Percentiles rank a stretch among this genome's conserved stretches.
These are phyloP conservation scores for Sonneratia alba DNA, from an alignment of 345 rosid genomes.

Conservation along the genomic window DNA sequence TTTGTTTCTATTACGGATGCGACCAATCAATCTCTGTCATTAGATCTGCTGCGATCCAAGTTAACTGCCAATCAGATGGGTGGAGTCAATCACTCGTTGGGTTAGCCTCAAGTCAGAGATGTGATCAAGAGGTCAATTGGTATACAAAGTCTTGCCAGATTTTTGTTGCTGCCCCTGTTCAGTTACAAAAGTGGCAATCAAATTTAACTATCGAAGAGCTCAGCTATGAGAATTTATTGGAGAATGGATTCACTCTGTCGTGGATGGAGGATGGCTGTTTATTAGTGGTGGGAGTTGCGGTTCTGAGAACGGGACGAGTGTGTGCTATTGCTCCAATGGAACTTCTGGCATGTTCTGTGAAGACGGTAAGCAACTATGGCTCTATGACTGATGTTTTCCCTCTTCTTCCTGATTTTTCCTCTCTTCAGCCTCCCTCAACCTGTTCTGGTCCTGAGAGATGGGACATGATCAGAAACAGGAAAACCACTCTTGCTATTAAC, in stretches of 20 bases:
- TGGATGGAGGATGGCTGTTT: too few species aligned
- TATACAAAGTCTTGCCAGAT: conserved; percentile 1
- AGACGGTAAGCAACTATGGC: too few species aligned
- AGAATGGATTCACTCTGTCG: conserved; percentile 2
- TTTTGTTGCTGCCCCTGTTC: neutral
- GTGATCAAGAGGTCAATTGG: conserved; percentile 7
- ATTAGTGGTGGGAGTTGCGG: too few species aligned
- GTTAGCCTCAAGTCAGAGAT: conserved; percentile 9
- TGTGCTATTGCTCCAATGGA: too few species aligned
- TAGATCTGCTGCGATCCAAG: conserved; percentile 1
- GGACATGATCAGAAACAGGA: too few species aligned
- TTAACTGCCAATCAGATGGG: conserved; percentile 6
- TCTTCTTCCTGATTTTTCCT: too few species aligned
- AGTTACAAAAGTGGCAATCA: conserved; percentile 3
- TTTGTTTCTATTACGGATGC: conserved; percentile 20
- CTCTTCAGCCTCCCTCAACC: too few species aligned
- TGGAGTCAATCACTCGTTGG: conserved; percentile 7
- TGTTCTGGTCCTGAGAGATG: too few species aligned
- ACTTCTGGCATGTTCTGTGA: too few species aligned
- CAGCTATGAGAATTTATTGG: neutral
- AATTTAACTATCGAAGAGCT: conserved; percentile 11
- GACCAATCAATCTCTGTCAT: conserved; percentile 4
- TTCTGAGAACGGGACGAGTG: too few species aligned
- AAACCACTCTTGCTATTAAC: too few species aligned
- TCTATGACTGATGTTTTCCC: too few species aligned